Conservation (phyloP, 2,329 filamentous ascomycete genomes). For the Lachnellula arida region DNA sequence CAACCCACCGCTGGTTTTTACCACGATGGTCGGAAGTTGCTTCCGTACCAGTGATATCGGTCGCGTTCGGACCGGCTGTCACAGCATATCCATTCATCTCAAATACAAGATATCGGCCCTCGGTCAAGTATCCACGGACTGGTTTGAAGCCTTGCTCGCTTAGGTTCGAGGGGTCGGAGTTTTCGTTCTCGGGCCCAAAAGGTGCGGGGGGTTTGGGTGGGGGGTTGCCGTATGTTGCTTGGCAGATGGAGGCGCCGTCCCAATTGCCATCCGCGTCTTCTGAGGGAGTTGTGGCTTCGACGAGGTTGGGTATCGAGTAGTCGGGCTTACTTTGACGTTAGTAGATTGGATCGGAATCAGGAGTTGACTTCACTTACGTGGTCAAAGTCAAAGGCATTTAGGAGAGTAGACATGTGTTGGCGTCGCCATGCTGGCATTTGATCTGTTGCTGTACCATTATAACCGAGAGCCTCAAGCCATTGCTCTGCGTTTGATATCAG, state of each 20-base stretch:
- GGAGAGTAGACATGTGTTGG: constrained; percentile 43
- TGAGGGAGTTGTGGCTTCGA: constrained; percentile 38
- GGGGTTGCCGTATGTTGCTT: constrained; percentile 33
- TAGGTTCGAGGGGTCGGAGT: constrained; percentile 31
- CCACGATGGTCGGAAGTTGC: constrained; percentile 35
- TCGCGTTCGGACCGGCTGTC: constrained; percentile 19
- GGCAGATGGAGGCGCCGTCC: constrained; percentile 42
- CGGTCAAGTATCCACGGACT: constrained; percentile 46
- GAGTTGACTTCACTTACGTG: constrained; percentile 1
- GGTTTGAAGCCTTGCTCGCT: constrained; percentile 50
- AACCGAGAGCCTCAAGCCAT: constrained; percentile 41
- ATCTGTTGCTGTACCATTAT: constrained; percentile 32
- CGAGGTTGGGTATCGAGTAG: constrained; percentile 42
- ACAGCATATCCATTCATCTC: constrained; percentile 43
- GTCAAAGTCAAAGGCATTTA: constrained; percentile 41
- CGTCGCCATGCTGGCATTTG: constrained; percentile 43
- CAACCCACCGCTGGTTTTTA: constrained; percentile 44
- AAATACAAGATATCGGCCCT: constrained; percentile 49
- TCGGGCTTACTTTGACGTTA: constrained; percentile 34
- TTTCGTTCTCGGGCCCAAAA: constrained; percentile 38
- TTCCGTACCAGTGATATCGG: constrained; percentile 15
- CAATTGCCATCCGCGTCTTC: constrained; percentile 38
- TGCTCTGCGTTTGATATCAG: constrained; percentile 29
- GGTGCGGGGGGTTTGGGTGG: constrained; percentile 39
- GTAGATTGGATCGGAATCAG: not conserved